Base-by-base conservation (phyloP, 805 yeast species). In the Candida argentea region DNA sequence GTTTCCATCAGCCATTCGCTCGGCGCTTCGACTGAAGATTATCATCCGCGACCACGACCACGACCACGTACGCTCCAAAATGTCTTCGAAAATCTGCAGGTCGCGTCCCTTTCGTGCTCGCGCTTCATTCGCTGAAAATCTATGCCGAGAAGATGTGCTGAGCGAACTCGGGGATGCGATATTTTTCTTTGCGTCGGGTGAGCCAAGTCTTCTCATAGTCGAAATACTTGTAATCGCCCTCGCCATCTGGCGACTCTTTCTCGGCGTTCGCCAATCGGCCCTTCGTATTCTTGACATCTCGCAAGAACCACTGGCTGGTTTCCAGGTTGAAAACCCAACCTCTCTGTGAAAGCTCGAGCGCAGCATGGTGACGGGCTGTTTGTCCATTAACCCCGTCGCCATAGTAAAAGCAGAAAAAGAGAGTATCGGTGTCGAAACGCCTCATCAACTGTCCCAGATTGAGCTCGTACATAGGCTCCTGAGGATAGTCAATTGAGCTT, bases 371-470 rank as follows among this genome's bases (percentile, higher is more conserved):
- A 29, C 50, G 57, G 30, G 63, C 56, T 27, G 57, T 41, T 33
- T 44, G 43, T n/a, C n/a, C n/a, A 37, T 55, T 55, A 17, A 32
- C 41, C 12, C 44, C 47, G 28, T 60, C 69, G 40, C 76, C 71
- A 52, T 86, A 91, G 58, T 91, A 91, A 56, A 91, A 91, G 28
- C 89, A 81, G 63, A 83, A 91, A 41, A 89, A 87, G 40, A 91
- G 56, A 2, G 97, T 89, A 46, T 86, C 95, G 18, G 76, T 62
- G 45, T 85, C 94, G 43, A 89, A 70, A 43, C 79, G 84, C 16
- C 69, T 61, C 55, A 83, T 64, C 23, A 81, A 53, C 29, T 64
- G 61, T 10, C 75, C 64, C 37, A 76, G 73, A 28, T 74, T 78
- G 30, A 71, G 59, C 46, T 74, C 82, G 33, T 73, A 72, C 53